Evolutionary conservation across 768 basidiomycete genomes (phyloP).

Genomic region (Tylopilus rubrobrunneus): DNA sequence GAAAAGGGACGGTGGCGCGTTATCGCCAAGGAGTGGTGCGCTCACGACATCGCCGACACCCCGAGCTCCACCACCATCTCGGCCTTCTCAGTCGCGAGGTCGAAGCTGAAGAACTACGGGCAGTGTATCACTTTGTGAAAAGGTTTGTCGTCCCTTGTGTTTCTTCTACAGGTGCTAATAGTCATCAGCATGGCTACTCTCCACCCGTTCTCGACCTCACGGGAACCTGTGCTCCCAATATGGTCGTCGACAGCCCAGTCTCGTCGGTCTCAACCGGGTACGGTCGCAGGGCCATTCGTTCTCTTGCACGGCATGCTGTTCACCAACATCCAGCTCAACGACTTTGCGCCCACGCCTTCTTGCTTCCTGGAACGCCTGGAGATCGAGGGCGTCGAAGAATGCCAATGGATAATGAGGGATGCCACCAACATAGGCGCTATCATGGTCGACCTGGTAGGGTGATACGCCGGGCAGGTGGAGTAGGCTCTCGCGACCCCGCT

Average conservation of each 20-base stretch:
- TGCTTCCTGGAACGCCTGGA: slow-evolving; percentile 84
- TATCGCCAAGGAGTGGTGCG: slow-evolving; percentile 19
- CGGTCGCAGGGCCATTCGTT: slow-evolving; percentile 76
- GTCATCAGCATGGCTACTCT: slow-evolving; percentile 74
- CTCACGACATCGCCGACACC: slow-evolving; percentile 75
- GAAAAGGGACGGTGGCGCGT: too few relatives aligned
- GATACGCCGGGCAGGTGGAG: slow-evolving; percentile 57
- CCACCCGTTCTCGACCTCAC: slow-evolving; percentile 82
- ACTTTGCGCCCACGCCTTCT: slow-evolving; percentile 56
- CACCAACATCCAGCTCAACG: slow-evolving; percentile 91
- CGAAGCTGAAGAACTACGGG: slow-evolving; percentile 76
- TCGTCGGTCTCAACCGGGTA: slow-evolving; percentile 71
- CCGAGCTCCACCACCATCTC: slow-evolving; percentile 95
- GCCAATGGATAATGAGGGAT: slow-evolving; percentile 98
- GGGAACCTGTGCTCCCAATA: slow-evolving; percentile 85
- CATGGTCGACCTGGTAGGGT: slow-evolving; percentile 67
- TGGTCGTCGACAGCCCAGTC: slow-evolving; percentile 69
- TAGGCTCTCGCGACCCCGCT: slow-evolving; percentile 36
- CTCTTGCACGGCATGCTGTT: slow-evolving; percentile 96
- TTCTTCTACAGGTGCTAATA: slow-evolving; percentile 3
- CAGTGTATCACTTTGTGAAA: slow-evolving; percentile 92
- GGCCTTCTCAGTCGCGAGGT: slow-evolving; percentile 84
- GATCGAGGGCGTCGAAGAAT: slow-evolving; percentile 75
- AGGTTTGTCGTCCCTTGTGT: slow-evolving; percentile 51
- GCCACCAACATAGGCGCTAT: slow-evolving; percentile 76